These are phyloP conservation scores for Aquilaria malaccensis DNA, from an alignment of 345 rosid genomes.

Conservation along the genomic window DNA sequence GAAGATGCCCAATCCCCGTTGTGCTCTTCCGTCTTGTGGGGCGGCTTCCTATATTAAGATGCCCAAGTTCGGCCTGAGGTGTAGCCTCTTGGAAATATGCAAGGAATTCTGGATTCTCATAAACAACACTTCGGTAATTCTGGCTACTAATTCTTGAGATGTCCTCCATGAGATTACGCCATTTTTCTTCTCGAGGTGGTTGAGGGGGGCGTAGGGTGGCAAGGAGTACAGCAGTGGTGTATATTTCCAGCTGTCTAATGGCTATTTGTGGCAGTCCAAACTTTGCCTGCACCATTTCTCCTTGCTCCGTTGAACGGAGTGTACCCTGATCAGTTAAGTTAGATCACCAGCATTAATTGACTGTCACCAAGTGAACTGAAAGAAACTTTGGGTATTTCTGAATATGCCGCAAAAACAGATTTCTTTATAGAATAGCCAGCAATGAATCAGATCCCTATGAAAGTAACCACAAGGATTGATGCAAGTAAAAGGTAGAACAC, in stretches of 20 bases:
- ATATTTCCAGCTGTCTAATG: constrained; percentile 87
- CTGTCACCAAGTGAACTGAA: background rate
- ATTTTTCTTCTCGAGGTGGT: constrained; percentile 88
- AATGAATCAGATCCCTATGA: no score
- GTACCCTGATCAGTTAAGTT: constrained; percentile 59
- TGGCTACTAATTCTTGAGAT: constrained; percentile 78
- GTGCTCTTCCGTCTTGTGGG: constrained; percentile 87
- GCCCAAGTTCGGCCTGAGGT: constrained; percentile 95
- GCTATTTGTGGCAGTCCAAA: constrained; percentile 93
- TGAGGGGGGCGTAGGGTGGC: constrained; percentile 82
- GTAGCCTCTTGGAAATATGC: constrained; percentile 94
- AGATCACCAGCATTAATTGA: constrained; percentile 9
- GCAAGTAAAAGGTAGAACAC: no score
- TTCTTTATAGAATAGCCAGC: no score
- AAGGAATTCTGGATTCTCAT: constrained; percentile 90
- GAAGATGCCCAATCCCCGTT: constrained; percentile 88
- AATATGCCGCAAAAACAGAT: background rate
- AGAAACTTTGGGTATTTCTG: background rate
- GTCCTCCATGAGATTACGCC: constrained; percentile 95
- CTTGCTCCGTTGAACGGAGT: constrained; percentile 95
- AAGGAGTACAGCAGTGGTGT: constrained; percentile 92
- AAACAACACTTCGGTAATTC: constrained; percentile 66
- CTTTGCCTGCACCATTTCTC: constrained; percentile 99
- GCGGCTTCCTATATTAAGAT: constrained; percentile 92
- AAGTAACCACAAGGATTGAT: no score